Percentiles rank a stretch among this genome's conserved stretches.
These are phyloP conservation scores for Parsonsia alboflavescens DNA, from an alignment of 257 asterid genomes.

Conservation along the genomic window DNA sequence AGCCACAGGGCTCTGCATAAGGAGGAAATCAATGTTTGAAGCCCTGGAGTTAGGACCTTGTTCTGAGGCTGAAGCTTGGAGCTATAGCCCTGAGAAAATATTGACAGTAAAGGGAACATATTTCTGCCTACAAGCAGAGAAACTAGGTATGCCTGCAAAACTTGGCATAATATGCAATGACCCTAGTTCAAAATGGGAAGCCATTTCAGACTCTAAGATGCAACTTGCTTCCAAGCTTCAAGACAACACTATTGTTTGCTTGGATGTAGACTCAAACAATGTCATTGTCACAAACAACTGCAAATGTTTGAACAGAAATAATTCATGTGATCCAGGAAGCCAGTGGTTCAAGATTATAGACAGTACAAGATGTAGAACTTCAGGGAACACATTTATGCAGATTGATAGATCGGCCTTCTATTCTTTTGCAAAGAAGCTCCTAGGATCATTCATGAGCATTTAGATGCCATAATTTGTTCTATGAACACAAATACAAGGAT, in stretches of 20 bases:
- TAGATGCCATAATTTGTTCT: conserved; percentile 3
- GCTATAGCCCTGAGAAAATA: conserved; percentile 44
- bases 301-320: conserved; percentile 58
- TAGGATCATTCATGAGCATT: conserved; percentile 1
- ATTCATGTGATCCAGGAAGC: conserved; percentile 74
- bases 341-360: conserved; percentile 94
- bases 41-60: conserved; percentile 77
- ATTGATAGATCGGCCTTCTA: conserved; percentile 29
- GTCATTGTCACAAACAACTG: conserved; percentile 57
- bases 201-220: conserved; percentile 79
- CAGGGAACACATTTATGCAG: conserved; percentile 16
- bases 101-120: conserved; percentile 57
- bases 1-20: conserved; percentile 67
- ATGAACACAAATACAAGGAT: conserved; percentile 10
- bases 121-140: conserved; percentile 66
- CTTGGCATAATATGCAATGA: conserved; percentile 52
- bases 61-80: conserved; percentile 72
- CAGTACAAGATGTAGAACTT: conserved; percentile 52
- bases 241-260: conserved; percentile 58
- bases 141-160: conserved; percentile 60
- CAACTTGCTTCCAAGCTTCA: conserved; percentile 67
- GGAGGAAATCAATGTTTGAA: conserved; percentile 34
- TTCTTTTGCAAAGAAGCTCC: conserved; percentile 30
- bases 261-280: conserved; percentile 64
- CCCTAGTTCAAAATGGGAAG: conserved; percentile 61